A percentile compares a stretch with the other conserved stretches of the same genome.
Evolutionary conservation across 805 yeast genomes (phyloP).

Genomic region (Candida chilensis): DNA sequence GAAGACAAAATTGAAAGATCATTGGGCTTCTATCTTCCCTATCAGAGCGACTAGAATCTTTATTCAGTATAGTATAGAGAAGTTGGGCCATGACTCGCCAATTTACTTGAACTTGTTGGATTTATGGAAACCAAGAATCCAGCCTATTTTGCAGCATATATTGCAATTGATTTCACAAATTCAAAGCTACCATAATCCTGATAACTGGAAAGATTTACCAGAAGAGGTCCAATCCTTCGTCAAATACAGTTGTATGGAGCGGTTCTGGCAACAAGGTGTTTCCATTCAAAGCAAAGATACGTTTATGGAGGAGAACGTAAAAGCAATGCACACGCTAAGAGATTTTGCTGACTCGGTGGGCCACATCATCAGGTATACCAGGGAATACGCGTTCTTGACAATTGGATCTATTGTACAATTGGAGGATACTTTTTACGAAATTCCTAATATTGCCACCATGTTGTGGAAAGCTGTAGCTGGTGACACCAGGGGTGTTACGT

Average conservation of each 20-base stretch:
- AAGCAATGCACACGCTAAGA: constrained; percentile 86
- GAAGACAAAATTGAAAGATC: constrained; percentile 72
- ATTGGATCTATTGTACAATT: constrained; percentile 83
- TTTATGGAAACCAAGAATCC: constrained; percentile 90
- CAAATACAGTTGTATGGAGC: constrained; percentile 78
- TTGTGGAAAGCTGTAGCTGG: constrained; percentile 87
- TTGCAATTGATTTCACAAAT: constrained; percentile 82
- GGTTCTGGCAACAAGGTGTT: constrained; percentile 99
- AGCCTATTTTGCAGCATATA: constrained; percentile 86
- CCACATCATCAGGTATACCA: constrained; percentile 87
- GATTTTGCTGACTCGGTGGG: constrained; percentile 98
- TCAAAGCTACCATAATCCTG: constrained; percentile 91
- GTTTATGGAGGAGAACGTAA: constrained; percentile 87
- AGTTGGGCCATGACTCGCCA: constrained; percentile 68
- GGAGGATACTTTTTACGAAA: constrained; percentile 80
- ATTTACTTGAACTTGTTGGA: constrained; percentile 63
- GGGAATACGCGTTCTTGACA: constrained; percentile 91
- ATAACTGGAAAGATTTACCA: constrained; percentile 83
- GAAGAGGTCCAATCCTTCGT: constrained; percentile 88
- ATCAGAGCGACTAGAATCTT: constrained; percentile 92
- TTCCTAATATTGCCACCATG: constrained; percentile 69
- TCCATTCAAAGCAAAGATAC: constrained; percentile 90
- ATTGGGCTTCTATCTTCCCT: constrained; percentile 93
- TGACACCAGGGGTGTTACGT: constrained; percentile 74
- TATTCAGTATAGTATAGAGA: constrained; percentile 92